A percentile compares a stretch with the other conserved stretches of the same genome.
Conservation (phyloP, 2,329 filamentous ascomycete species). For the Pyrenochaeta sp. region DNA sequence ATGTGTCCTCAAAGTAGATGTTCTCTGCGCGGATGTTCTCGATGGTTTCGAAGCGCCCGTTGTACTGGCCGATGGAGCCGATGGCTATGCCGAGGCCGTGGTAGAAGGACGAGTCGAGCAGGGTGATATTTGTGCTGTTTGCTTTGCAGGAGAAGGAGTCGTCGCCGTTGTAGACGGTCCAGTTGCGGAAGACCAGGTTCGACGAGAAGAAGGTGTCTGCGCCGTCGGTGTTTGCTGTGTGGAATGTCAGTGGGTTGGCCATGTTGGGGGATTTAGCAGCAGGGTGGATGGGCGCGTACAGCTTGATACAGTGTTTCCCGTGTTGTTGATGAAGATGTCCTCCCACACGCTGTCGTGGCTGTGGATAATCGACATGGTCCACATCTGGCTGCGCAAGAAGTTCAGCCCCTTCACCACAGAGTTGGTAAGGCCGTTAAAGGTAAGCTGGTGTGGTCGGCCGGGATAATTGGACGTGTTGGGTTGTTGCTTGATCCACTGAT, state of each 20-base stretch:
- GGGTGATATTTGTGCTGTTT: constrained; percentile 24
- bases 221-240: constrained; percentile 54
- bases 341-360: constrained; percentile 57
- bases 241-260: too few species aligned
- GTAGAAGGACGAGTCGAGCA: constrained; percentile 19
- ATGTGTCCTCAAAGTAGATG: constrained; percentile 55
- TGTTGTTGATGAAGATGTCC: constrained; percentile 62
- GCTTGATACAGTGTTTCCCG: constrained; percentile 25
- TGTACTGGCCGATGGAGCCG: constrained; percentile 65
- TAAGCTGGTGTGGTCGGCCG: constrained; percentile 61
- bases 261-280: too few species aligned
- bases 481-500: constrained; percentile 54
- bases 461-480: constrained; percentile 33
- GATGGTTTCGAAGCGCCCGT: constrained; percentile 57
- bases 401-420: constrained; percentile 57
- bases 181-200: constrained; percentile 53
- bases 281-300: constrained; percentile 15
- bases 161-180: constrained; percentile 24
- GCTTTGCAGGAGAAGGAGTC: constrained; percentile 24
- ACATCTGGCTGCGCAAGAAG: constrained; percentile 68
- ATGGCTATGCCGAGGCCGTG: constrained; percentile 58
- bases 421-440: constrained; percentile 58
- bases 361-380: constrained; percentile 62
- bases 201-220: constrained; percentile 63
- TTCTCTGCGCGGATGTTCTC: constrained; percentile 59